Conservation (phyloP, 164 flowering plant genomes). For the Umbilicus rupestris region DNA sequence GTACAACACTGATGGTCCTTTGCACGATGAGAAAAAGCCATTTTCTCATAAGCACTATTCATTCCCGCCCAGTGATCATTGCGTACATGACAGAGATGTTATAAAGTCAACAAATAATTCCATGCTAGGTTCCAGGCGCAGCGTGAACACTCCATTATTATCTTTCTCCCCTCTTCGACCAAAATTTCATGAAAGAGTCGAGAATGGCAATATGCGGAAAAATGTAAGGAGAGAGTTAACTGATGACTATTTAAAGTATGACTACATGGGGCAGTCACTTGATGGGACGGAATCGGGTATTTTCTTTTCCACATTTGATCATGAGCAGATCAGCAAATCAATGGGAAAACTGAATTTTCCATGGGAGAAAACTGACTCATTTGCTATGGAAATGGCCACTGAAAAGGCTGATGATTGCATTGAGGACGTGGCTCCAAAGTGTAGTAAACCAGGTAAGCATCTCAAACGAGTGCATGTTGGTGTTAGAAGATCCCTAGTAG, state of each 20-base stretch:
- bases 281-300: conserved; percentile 28
- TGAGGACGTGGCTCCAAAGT: conserved; percentile 19
- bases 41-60: conserved; percentile 6
- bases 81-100: conserved; percentile 7
- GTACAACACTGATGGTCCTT: conserved; percentile 24
- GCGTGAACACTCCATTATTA: conserved; percentile 29
- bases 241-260: conserved; percentile 23
- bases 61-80: conserved; percentile 8
- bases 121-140: conserved; percentile 27
- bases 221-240: conserved; percentile 1
- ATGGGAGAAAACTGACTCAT: conserved; percentile 19
- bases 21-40: conserved; percentile 12
- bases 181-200: conserved; percentile 18
- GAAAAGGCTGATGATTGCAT: conserved; percentile 18
- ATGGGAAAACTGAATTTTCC: conserved; percentile 25
- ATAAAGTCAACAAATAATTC: conserved; percentile 18
- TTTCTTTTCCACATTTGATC: conserved; percentile 29
- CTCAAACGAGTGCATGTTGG: conserved; percentile 28
- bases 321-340: conserved; percentile 23
- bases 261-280: conserved; percentile 26
- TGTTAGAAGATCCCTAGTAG: conserved; percentile 75
- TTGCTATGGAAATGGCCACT: conserved; percentile 20
- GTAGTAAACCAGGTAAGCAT: conserved; percentile 27
- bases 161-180: conserved; percentile 84
- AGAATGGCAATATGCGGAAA: background rate